Percentiles rank a stretch among this genome's conserved stretches.
Conservation (phyloP, 805 yeast species). For the Kuraishia cidri region DNA sequence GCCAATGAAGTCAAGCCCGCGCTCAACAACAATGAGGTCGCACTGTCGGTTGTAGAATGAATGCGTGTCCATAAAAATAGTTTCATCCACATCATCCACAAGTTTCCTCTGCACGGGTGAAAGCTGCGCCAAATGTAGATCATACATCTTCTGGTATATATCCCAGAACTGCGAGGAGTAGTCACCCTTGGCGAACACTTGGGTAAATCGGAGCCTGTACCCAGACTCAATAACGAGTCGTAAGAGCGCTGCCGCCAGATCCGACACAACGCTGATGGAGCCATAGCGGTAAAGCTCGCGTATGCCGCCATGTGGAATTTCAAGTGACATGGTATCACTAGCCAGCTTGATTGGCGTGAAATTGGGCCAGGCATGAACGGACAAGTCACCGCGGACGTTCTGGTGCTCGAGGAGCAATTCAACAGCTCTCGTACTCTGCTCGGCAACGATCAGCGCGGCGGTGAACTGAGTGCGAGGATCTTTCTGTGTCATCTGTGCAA, state of each 20-base stretch:
- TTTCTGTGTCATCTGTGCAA: too few species aligned
- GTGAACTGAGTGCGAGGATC: too few species aligned
- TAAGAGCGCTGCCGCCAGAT: constrained; percentile 40
- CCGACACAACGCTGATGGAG: constrained; percentile 35
- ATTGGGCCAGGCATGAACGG: constrained; percentile 12
- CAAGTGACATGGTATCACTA: constrained; percentile 6
- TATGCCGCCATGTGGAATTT: constrained; percentile 16
- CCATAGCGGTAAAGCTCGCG: constrained; percentile 32
- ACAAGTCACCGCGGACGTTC: constrained; percentile 17
- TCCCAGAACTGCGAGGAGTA: constrained; percentile 40
- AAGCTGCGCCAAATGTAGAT: constrained; percentile 18
- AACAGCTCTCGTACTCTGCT: background rate
- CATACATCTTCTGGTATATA: constrained; percentile 21
- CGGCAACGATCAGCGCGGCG: constrained; percentile 2
- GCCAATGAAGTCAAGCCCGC: constrained; percentile 67
- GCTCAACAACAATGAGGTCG: constrained; percentile 71
- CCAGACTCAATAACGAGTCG: constrained; percentile 30
- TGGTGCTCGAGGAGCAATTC: constrained; percentile 11
- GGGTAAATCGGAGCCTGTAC: constrained; percentile 37
- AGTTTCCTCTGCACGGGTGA: constrained; percentile 25
- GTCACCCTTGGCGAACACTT: constrained; percentile 52
- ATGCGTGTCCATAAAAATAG: constrained; percentile 21
- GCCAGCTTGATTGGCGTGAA: constrained; percentile 8
- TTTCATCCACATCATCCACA: constrained; percentile 22
- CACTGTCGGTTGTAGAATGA: constrained; percentile 33